Conservation (phyloP, 345 rosid species). For the Combretum micranthum region DNA sequence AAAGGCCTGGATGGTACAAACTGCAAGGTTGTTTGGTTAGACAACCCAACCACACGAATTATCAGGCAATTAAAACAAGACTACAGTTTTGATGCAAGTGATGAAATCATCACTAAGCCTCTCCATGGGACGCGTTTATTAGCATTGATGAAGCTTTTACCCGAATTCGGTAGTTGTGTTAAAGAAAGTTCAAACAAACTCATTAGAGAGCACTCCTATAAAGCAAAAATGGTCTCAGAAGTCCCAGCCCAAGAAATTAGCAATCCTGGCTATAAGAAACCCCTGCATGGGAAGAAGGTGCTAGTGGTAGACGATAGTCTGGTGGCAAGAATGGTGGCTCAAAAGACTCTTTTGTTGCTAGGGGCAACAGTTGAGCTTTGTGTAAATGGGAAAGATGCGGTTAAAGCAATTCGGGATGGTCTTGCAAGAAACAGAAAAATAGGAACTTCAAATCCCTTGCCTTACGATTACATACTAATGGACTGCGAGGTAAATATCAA, state of each 20-base stretch:
- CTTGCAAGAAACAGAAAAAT: slow-evolving; percentile 15
- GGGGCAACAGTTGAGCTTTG: slow-evolving; percentile 50
- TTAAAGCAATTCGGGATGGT: slow-evolving; percentile 25
- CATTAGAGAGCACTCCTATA: too few relatives aligned
- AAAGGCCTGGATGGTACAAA: slow-evolving; percentile 19
- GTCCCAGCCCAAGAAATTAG: not conserved
- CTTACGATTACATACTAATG: slow-evolving; percentile 70
- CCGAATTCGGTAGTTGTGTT: slow-evolving; percentile 43
- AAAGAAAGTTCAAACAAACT: slow-evolving; percentile 9
- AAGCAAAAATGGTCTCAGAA: too few relatives aligned
- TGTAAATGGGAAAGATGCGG: slow-evolving; percentile 49
- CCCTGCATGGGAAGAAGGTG: slow-evolving; percentile 49
- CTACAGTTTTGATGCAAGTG: slow-evolving; percentile 17
- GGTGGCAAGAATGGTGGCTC: slow-evolving; percentile 17
- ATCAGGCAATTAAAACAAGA: slow-evolving; percentile 6
- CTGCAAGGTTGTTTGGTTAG: slow-evolving; percentile 69
- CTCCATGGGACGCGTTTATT: slow-evolving; percentile 70
- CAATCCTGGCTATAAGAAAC: slow-evolving; percentile 3
- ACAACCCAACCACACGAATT: slow-evolving; percentile 27
- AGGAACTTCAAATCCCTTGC: slow-evolving; percentile 15
- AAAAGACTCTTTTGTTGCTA: slow-evolving; percentile 17
- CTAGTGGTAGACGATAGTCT: slow-evolving; percentile 53
- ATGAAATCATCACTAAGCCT: slow-evolving; percentile 40
- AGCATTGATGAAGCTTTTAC: slow-evolving; percentile 39
- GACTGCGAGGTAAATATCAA: slow-evolving; percentile 62